These are phyloP conservation scores for Vanderwaltozyma polyspora DNA, from an alignment of 805 yeast species.

Conservation along the genomic window DNA sequence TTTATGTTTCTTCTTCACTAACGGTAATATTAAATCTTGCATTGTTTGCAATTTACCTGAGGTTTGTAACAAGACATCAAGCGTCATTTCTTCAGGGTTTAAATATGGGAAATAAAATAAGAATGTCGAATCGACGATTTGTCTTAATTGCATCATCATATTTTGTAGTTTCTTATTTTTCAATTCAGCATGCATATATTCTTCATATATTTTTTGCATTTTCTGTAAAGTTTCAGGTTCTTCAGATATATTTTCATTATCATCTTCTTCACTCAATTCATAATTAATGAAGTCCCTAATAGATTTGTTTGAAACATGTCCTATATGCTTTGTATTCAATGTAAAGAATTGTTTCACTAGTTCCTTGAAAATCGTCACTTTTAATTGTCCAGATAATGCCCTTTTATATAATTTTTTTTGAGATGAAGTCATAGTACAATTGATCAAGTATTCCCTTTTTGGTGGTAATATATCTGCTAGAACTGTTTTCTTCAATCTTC, in stretches of 20 bases:
- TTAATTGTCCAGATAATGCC: slow-evolving; percentile 37
- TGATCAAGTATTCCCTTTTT: slow-evolving; percentile 79
- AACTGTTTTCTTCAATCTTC: slow-evolving; percentile 72
- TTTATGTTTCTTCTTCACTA: slow-evolving; percentile 48
- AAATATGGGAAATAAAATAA: slow-evolving; percentile 70
- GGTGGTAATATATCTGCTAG: slow-evolving; percentile 60
- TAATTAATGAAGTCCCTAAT: slow-evolving; percentile 35
- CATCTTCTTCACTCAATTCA: slow-evolving; percentile 15
- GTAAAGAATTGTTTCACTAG: slow-evolving; percentile 42
- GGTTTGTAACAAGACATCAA: slow-evolving; percentile 34
- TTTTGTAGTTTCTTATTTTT: slow-evolving; percentile 49
- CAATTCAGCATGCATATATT: slow-evolving; percentile 32
- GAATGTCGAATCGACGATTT: slow-evolving; percentile 79
- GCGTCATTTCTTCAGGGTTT: slow-evolving; percentile 31
- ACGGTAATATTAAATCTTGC: slow-evolving; percentile 45
- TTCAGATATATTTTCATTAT: slow-evolving; percentile 2
- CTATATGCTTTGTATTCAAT: slow-evolving; percentile 28
- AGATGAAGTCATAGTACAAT: slow-evolving; percentile 49
- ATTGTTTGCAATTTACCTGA: slow-evolving; percentile 69
- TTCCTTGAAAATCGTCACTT: slow-evolving; percentile 34
- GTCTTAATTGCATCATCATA: slow-evolving; percentile 72
- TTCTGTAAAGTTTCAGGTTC: slow-evolving; percentile 8
- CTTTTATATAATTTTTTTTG: slow-evolving; percentile 55
- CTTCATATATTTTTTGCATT: slow-evolving; percentile 22
- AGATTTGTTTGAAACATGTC: slow-evolving; percentile 22